Percentiles rank a stretch among this genome's conserved stretches.
These are phyloP conservation scores for Teratosphaeria zuluensis DNA, from an alignment of 2,329 filamentous ascomycete species.

Conservation along the genomic window DNA sequence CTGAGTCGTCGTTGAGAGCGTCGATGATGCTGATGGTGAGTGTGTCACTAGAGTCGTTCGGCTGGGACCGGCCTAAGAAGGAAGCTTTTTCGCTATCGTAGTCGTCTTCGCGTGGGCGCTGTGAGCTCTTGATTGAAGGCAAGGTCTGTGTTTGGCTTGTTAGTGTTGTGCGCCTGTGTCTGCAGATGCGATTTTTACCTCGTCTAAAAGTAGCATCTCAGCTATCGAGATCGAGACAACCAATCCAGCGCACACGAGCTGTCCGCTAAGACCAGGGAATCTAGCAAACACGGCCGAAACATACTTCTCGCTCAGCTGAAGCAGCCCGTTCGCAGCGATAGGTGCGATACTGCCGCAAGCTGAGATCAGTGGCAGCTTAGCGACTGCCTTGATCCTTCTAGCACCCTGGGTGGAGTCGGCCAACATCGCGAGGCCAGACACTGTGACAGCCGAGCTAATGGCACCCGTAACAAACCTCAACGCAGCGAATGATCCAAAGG, in stretches of 20 bases:
- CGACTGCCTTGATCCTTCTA: slow-evolving; percentile 31
- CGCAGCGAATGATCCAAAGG: slow-evolving; percentile 31
- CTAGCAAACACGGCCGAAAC: slow-evolving; percentile 29
- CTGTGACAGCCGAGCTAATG: slow-evolving; percentile 35
- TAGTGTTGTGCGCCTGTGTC: neutral
- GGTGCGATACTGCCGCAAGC: slow-evolving; percentile 38
- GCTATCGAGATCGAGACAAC: slow-evolving; percentile 33
- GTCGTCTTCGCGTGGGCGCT: slow-evolving; percentile 2
- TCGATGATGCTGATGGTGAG: slow-evolving; percentile 27
- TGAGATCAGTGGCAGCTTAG: slow-evolving; percentile 35
- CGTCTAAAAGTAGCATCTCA: slow-evolving; percentile 32
- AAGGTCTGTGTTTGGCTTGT: slow-evolving; percentile 7
- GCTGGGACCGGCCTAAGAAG: slow-evolving; percentile 30
- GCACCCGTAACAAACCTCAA: slow-evolving; percentile 36
- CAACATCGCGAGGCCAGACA: slow-evolving; percentile 38
- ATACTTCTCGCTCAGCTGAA: slow-evolving; percentile 32
- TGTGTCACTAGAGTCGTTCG: slow-evolving; percentile 25
- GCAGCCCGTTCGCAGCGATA: slow-evolving; percentile 34
- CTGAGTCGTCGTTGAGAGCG: slow-evolving; percentile 18
- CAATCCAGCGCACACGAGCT: slow-evolving; percentile 34
- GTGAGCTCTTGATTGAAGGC: neutral
- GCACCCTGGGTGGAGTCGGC: slow-evolving; percentile 26
- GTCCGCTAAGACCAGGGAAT: slow-evolving; percentile 35
- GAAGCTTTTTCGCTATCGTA: slow-evolving; percentile 37
- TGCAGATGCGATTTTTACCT: slow-evolving; percentile 21